Base-by-base conservation (phyloP, 495 filamentous ascomycete species). In the Terfezia claveryi region DNA sequence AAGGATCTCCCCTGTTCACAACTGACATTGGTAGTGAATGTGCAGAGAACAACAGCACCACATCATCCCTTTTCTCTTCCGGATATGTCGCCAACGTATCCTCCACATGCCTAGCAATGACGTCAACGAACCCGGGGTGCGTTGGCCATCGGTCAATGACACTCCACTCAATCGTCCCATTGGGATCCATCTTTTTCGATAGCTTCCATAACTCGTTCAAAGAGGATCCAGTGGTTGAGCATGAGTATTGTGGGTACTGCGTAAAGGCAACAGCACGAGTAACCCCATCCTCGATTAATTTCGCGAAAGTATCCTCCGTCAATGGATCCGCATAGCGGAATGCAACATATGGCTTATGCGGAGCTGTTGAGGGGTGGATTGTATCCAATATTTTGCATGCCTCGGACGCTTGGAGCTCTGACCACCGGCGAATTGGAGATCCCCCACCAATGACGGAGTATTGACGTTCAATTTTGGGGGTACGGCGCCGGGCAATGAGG, bases 191-290 rank as follows among this genome's bases (percentile, higher is more conserved):
- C 58, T 87, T 77, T 61, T 82, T 83, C 56, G 87, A 74, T 84
- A 87, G 92, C 68, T 88, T 93, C 92, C 92, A 99, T 46, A 99
- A 66, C 70, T 99, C 92, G 63, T 96, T 99, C 54, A 99, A 67
- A 50, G 84, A 91, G 68, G 86, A 93, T 38, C 92, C 92, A 1
- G 92, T 99, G 8, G 92, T 99, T 23, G 86, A 93, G 69, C 92
- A 99, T n/a, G 84, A 91, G 66, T 99, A 99, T 66, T 99, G 92
- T 20, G 92, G 92, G 61, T 99, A 99, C 66, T 99, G 92, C 4
- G 91, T 94, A 67, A 96, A 99, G 2, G 92, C 92, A 8, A 99
- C 85, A 5, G 92, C 92, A 53, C 92, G 78, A 38, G 85, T 85
- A 61, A 99, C 88, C 0, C 92, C 92, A 69, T 99, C 92, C 23